Evolutionary conservation across 176 grass and related monocot species (phyloP).

Genomic region (Zea luxurians): DNA sequence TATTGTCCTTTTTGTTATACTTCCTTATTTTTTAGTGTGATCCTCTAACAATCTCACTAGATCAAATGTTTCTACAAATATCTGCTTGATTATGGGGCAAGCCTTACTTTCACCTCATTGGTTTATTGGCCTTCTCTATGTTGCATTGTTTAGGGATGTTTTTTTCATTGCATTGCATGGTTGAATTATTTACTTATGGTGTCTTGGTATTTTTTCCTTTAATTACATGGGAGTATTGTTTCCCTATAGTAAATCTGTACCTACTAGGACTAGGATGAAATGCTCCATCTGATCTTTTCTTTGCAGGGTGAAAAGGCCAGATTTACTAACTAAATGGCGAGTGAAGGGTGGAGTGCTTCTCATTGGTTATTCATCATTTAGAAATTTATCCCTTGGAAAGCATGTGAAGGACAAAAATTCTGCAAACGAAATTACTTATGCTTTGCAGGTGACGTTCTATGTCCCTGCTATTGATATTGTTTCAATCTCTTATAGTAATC

Average conservation of each 20-base stretch:
- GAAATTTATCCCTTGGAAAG: conserved; percentile 85
- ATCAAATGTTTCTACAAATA: background rate
- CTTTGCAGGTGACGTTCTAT: conserved; percentile 62
- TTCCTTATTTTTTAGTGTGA: background rate
- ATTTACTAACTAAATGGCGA: conserved; percentile 85
- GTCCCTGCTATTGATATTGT: conserved; percentile 1
- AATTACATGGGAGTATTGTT: conserved; percentile 11
- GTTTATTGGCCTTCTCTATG: background rate
- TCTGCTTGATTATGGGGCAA: background rate
- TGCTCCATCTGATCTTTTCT: conserved; percentile 7
- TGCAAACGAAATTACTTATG: conserved; percentile 70
- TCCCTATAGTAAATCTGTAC: background rate
- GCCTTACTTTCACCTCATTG: background rate
- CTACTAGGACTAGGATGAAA: conserved; percentile 23
- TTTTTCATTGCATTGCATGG: conserved; percentile 25
- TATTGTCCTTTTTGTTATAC: background rate
- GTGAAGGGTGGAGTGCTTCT: conserved; percentile 87
- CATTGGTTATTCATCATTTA: conserved; percentile 93
- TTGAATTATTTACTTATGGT: background rate
- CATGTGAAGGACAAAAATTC: conserved; percentile 66
- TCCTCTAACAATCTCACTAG: background rate
- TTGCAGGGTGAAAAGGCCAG: conserved; percentile 67
- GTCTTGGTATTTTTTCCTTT: background rate
- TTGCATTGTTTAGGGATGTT: background rate
- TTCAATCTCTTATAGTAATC: conserved; percentile 26